Base-by-base conservation (phyloP, 768 basidiomycete species). In the Boletus sp. region DNA sequence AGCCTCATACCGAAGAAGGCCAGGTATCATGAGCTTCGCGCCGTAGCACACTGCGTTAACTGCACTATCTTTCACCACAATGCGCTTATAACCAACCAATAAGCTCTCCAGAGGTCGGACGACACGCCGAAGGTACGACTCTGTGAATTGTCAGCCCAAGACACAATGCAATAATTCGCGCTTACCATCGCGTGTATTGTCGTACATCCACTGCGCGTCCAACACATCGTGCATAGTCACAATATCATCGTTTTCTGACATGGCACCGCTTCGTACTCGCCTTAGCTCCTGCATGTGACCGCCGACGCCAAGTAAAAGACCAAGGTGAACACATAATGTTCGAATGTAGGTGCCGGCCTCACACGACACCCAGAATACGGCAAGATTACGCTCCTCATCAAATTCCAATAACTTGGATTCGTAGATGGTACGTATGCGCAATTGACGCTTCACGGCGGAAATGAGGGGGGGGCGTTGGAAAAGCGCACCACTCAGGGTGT, bases 271-370 rank as follows among this genome's bases (percentile, higher is more conserved):
- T 60, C 97, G 78, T 14, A 98, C 96, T 64, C 97, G 78, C 63
- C 97, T 81, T 54, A 99, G 80, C 71, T 99, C 97, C 75, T 99
- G 96, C 97, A 99, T 99, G 73, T 99, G 97, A n/a, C 95, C 97
- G 23, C 97, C 97, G 29, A 98, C 96, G 57, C 97, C 97, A 35
- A 98, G 78, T 39, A 99, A 57, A 48, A 99, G 79, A 54, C 97
- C 97, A 50, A 99, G 76, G 74, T 99, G 97, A 14, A 99, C 97
- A 70, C 97, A 99, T 42, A 99, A 80, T 1, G 97, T 99, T 70
- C 97, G 88, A 62, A 91, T 91, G 60, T 91, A 91, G n/a, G 90
- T 92, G 55, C 97, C 97, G 35, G 97, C 97, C 71, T 99, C 97
- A 70, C 97, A 99, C 21, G 90, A 93, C 23, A 98, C 97, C 93